Conservation (phyloP, 2,329 filamentous ascomycete genomes). For the Aspergillus aculeatinus region DNA sequence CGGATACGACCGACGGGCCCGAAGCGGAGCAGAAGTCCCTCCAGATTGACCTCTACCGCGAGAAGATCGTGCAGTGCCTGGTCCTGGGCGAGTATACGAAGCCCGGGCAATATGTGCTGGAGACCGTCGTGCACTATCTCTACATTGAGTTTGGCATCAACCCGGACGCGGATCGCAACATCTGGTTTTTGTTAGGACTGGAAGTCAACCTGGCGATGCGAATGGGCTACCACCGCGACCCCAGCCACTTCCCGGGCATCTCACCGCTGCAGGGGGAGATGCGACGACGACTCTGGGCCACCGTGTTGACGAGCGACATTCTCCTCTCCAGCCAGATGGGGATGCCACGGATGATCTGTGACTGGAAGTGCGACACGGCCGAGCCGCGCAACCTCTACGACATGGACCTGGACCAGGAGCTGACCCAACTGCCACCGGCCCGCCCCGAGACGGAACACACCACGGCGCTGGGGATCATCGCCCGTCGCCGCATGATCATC, state of each 20-base stretch:
- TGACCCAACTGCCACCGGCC: constrained; percentile 50
- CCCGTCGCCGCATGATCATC: constrained; percentile 31
- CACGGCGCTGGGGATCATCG: constrained; percentile 36
- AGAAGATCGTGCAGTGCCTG: constrained; percentile 53
- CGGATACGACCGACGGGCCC: constrained; percentile 8
- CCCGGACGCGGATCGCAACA: constrained; percentile 55
- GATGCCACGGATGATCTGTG: constrained; percentile 59
- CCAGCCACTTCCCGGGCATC: constrained; percentile 52
- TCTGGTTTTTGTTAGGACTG: constrained; percentile 54
- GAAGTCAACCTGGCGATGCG: constrained; percentile 59
- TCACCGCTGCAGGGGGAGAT: constrained; percentile 57
- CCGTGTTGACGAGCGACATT: constrained; percentile 54
- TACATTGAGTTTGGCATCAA: constrained; percentile 54
- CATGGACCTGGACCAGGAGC: constrained; percentile 56
- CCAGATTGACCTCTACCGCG: constrained; percentile 22
- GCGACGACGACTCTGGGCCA: constrained; percentile 42
- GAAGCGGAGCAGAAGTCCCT: constrained; percentile 9
- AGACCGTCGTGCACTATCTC: constrained; percentile 56
- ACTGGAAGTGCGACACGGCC: constrained; percentile 58
- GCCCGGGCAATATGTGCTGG: constrained; percentile 53
- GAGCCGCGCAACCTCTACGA: constrained; percentile 59
- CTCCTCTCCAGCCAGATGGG: constrained; percentile 63
- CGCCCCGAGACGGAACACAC: constrained; percentile 56
- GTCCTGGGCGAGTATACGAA: constrained; percentile 55
- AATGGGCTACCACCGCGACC: constrained; percentile 60